Evolutionary conservation across 2,329 filamentous ascomycete species (phyloP).

Genomic region (Xylogone sp.): DNA sequence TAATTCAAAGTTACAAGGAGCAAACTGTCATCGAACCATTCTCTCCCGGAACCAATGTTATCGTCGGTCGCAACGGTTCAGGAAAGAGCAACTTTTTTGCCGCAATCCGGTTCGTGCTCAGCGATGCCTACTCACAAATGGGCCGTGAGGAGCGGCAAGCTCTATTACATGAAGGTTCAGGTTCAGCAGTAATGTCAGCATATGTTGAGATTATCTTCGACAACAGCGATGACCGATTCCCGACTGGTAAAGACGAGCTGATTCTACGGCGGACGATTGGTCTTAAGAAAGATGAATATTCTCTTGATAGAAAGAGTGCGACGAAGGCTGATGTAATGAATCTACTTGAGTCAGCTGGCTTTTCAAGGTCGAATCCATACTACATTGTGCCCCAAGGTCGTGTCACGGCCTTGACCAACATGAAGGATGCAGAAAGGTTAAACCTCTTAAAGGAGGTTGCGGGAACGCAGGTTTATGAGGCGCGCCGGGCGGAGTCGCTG

Average conservation of each 20-base stretch:
- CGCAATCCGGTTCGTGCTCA: slow-evolving; percentile 95
- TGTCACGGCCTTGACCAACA: slow-evolving; percentile 93
- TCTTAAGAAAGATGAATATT: slow-evolving; percentile 97
- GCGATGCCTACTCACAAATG: slow-evolving; percentile 96
- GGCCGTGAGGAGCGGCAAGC: slow-evolving; percentile 93
- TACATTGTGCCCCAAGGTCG: slow-evolving; percentile 98
- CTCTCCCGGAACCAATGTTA: slow-evolving; percentile 95
- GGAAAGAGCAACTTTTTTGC: slow-evolving; percentile 99
- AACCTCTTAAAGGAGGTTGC: slow-evolving; percentile 96
- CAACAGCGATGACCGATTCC: slow-evolving; percentile 93
- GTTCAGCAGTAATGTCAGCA: slow-evolving; percentile 97
- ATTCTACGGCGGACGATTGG: slow-evolving; percentile 92
- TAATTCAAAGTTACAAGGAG: slow-evolving; percentile 81
- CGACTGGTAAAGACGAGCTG: slow-evolving; percentile 86
- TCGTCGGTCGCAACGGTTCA: slow-evolving; percentile 97
- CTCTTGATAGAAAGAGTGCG: slow-evolving; percentile 92
- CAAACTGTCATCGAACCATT: slow-evolving; percentile 98
- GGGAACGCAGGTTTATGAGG: slow-evolving; percentile 95
- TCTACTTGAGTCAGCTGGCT: slow-evolving; percentile 90
- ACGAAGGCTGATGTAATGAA: slow-evolving; percentile 95
- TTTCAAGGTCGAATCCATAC: slow-evolving; percentile 96
- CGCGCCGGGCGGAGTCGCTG: slow-evolving; percentile 81
- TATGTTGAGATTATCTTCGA: slow-evolving; percentile 99
- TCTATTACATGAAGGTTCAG: slow-evolving; percentile 95
- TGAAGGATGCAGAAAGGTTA: slow-evolving; percentile 92